phyloP scores from a whole-genome alignment of 257 asterid genomes.

The Solanum sparsipilum region DNA sequence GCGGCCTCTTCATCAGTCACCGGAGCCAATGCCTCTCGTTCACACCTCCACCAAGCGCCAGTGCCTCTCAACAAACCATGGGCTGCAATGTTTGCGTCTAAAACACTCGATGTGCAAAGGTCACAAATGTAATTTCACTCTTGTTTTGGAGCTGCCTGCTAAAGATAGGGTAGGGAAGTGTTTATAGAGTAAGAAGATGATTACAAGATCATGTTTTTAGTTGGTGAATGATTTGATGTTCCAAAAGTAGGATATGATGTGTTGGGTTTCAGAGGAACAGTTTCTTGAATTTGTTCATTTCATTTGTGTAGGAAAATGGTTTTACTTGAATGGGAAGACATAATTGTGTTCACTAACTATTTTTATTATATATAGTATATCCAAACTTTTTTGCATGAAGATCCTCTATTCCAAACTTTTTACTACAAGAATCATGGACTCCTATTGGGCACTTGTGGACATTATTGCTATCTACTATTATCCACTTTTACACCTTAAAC shows the following conservation, averaged over 20 bases:
- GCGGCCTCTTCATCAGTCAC: slow-evolving; percentile 18
- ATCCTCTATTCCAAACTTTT: background rate
- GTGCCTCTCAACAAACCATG: slow-evolving; percentile 38
- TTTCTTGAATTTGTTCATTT: background rate
- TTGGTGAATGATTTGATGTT: slow-evolving; percentile 7
- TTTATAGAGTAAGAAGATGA: slow-evolving; percentile 9
- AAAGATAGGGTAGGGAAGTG: background rate
- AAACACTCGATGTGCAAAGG: slow-evolving; percentile 17
- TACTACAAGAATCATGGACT: background rate
- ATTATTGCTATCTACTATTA: background rate
- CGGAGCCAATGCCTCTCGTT: slow-evolving; percentile 11
- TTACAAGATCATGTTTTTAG: background rate
- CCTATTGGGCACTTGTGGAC: background rate
- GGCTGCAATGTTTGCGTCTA: slow-evolving; percentile 41
- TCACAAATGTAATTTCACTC: slow-evolving; percentile 8
- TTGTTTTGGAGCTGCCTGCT: background rate
- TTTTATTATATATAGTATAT: background rate
- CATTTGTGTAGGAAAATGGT: background rate
- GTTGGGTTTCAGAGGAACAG: slow-evolving; percentile 17
- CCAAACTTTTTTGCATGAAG: background rate
- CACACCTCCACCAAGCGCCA: slow-evolving; percentile 10
- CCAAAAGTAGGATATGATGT: slow-evolving; percentile 7
- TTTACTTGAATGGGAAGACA: background rate
- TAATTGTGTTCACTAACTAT: background rate
- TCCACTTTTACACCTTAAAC: background rate